Percentiles rank a stretch among this genome's conserved stretches.
Conservation (phyloP, 345 rosid genomes). For the Kernera saxatilis region DNA sequence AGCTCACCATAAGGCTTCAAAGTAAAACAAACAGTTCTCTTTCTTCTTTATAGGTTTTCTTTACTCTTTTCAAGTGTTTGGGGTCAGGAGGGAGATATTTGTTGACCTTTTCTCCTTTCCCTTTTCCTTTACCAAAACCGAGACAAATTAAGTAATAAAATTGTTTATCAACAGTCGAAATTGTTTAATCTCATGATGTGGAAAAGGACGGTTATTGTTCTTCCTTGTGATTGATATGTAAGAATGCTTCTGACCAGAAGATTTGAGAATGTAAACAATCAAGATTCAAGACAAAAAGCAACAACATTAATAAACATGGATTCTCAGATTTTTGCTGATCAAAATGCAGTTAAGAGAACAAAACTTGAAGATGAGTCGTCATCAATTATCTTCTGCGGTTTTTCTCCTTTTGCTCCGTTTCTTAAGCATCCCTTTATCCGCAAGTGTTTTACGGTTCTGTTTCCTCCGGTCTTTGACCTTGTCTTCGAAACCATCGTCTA, state of each 20-base stretch:
- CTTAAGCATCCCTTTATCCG: constrained; percentile 59
- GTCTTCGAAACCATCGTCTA: constrained; percentile 87
- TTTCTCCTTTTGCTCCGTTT: constrained; percentile 30
- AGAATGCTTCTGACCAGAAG: background rate
- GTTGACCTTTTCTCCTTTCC: constrained; percentile 34
- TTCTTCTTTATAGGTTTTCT: constrained; percentile 9
- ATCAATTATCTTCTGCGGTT: constrained; percentile 28
- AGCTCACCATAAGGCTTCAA: constrained; percentile 42
- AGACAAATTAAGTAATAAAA: constrained; percentile 6
- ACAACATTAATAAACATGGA: background rate
- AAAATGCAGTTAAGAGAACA: constrained; percentile 13
- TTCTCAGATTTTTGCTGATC: background rate
- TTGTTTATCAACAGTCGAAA: constrained; percentile 1
- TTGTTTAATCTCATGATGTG: background rate
- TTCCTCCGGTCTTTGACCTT: constrained; percentile 62
- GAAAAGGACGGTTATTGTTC: no score
- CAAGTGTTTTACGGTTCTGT: constrained; percentile 54
- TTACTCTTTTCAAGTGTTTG: constrained; percentile 9
- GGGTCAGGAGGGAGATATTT: constrained; percentile 34
- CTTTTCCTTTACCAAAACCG: constrained; percentile 10
- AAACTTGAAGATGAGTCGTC: constrained; percentile 17
- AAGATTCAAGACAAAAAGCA: background rate
- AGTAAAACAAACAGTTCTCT: constrained; percentile 9
- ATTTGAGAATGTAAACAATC: background rate
- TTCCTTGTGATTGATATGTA: background rate